These are phyloP conservation scores for Carallia brachiata DNA, from an alignment of 345 rosid genomes.

Conservation along the genomic window DNA sequence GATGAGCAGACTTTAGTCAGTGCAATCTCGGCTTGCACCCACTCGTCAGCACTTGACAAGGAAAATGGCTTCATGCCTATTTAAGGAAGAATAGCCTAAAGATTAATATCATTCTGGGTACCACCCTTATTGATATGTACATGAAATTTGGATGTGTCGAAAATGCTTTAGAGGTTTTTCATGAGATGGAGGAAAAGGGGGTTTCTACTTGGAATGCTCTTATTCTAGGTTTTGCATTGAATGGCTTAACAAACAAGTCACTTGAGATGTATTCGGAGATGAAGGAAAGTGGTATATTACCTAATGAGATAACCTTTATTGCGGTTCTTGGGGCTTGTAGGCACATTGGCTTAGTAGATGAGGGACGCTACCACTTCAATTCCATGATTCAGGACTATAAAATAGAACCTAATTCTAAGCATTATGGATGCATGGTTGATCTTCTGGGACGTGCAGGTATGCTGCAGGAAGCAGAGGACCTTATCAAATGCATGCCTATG, in stretches of 20 bases:
- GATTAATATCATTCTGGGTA: constrained; percentile 48
- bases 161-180: constrained; percentile 48
- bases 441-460: constrained; percentile 66
- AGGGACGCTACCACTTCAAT: constrained; percentile 42
- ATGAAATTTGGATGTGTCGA: constrained; percentile 57
- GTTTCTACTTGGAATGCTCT: constrained; percentile 63
- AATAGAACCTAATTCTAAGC: constrained; percentile 57
- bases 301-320: constrained; percentile 53
- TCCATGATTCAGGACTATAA: constrained; percentile 45
- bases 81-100: constrained; percentile 39
- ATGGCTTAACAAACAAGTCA: constrained; percentile 44
- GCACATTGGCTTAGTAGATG: constrained; percentile 59
- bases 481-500: constrained; percentile 54
- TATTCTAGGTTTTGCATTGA: constrained; percentile 56
- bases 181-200: constrained; percentile 39
- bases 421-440: constrained; percentile 78
- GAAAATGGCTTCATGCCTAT: constrained; percentile 55
- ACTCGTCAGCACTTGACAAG: constrained; percentile 52
- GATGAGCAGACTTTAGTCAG: constrained; percentile 51
- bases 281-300: constrained; percentile 39
- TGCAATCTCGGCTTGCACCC: constrained; percentile 55
- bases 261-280: constrained; percentile 43
- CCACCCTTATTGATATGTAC: constrained; percentile 57
- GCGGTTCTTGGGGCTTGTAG: constrained; percentile 61
- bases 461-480: constrained; percentile 62